These are phyloP conservation scores for Ustilago sp. DNA, from an alignment of 1,284 basidiomycete genomes.

Conservation along the genomic window DNA sequence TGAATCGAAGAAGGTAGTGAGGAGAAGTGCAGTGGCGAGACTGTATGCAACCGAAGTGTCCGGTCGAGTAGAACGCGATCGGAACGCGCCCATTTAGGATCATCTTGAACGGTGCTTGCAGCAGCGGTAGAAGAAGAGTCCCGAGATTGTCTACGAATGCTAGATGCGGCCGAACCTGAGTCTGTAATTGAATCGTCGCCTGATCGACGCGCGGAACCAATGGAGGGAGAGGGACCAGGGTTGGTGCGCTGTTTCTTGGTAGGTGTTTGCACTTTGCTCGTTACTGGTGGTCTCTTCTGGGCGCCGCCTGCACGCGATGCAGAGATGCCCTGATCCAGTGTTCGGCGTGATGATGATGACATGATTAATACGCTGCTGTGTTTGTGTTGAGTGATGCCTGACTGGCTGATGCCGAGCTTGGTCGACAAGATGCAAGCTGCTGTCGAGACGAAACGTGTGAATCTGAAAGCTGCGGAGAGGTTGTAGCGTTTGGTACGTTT, in stretches of 20 bases:
- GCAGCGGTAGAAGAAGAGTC: slow-evolving; percentile 14
- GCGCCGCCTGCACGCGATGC: slow-evolving; percentile 42
- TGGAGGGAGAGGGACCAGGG: slow-evolving; percentile 29
- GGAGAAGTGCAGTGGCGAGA: slow-evolving; percentile 48
- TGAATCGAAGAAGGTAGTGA: slow-evolving; percentile 40
- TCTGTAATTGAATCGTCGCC: slow-evolving; percentile 31
- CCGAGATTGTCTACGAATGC: slow-evolving; percentile 19
- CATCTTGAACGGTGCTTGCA: slow-evolving; percentile 11
- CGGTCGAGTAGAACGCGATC: slow-evolving; percentile 38
- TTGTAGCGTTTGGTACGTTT: too few relatives aligned
- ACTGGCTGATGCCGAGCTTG: not conserved
- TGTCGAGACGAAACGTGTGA: not conserved
- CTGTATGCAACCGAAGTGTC: slow-evolving; percentile 42
- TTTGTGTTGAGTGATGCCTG: not conserved
- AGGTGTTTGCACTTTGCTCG: slow-evolving; percentile 23
- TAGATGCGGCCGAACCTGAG: slow-evolving; percentile 24
- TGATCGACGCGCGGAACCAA: slow-evolving; percentile 26
- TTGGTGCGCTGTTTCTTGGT: slow-evolving; percentile 28
- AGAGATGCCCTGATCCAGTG: slow-evolving; percentile 44
- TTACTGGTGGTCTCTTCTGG: slow-evolving; percentile 38
- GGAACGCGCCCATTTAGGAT: slow-evolving; percentile 27
- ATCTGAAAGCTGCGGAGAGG: not conserved
- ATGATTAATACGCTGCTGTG: not conserved
- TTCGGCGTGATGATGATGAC: slow-evolving; percentile 28
- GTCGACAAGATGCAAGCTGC: not conserved